Evolutionary conservation across 2,329 filamentous ascomycete genomes (phyloP), one percentile per base, ranked within the genome.

Genomic region (Phaeophleospora eucalypticola): DNA sequence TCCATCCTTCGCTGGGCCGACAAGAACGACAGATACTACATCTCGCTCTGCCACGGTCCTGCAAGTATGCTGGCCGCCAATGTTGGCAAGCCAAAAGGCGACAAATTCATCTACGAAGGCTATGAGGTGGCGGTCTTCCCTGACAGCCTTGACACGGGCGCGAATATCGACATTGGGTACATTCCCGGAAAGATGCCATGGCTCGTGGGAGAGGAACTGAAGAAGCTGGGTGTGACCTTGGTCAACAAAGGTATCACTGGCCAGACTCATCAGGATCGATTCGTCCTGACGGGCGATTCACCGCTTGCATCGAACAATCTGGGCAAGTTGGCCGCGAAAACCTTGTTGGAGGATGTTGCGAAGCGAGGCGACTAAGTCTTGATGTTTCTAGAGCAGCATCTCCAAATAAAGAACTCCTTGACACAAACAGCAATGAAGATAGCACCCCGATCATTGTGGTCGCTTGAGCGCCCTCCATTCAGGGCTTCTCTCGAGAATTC

Each of bases 141-240:
- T 7, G 53, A 57, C 32, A 44, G 49, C 2, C 49, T 54, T 12
- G 54, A 54, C 40, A 49, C 41, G 8, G 46, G 49, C 14, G 36
- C 52, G 18, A 57, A 57, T 18, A 51, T 57, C 43, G 54, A 57
- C 27, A 57, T 57, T 35, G 52, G 54, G 3, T 57, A 57, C 24
- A 53, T 57, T 15, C 54, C 54, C 1, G 52, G 54, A n/a, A 57
- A 53, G 52, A 53, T 57, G 54, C 49, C 43, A 10, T 57, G 52
- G 54, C 39, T 54, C 10, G 54, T 57, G 1, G 54, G 54, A 8
- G 54, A 57, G 38, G 37, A 52, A 16, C 49, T 57, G 15, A 38
- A 45, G 4, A 53, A 54, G 45, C 38, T 48, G 10, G 54, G 52
- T 9, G 40, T 57, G 16, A 43, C 33, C 20, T 48, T 45, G 4